Evolutionary conservation across 2,329 filamentous ascomycete species (phyloP), one percentile per base, ranked within the genome.

Genomic region (Dryadomyces quercivorus): DNA sequence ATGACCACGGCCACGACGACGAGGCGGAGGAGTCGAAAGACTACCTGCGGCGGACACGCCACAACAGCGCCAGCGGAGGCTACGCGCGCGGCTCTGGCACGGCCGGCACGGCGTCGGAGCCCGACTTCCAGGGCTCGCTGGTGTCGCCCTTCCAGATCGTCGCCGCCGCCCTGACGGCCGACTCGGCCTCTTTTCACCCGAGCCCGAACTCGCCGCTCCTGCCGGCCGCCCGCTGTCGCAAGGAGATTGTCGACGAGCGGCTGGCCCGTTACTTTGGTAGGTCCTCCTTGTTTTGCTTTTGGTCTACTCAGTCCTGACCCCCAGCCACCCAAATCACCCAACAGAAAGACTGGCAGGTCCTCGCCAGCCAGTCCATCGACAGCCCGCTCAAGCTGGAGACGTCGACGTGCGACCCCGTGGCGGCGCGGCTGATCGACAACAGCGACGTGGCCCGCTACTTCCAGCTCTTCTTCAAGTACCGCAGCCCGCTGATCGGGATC

Each of bases 81-180:
- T 45, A 26, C 21, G 10, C 34, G 1, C 22, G 18, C 8, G n/a
- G n/a, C 2, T 16, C 51, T 1, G 20, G 18, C 13, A 15, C 51
- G 12, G 47, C 47, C 5, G 47, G 38, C 50, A 56, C 49, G n/a
- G 44, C 50, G 10, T 53, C 55, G 16, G 56, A 57, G 52, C 54
- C 53, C 31, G 58, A 60, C 48, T 55, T 59, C 13, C 49, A 56
- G 16, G 57, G 55, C 6, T 55, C 54, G 2, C 55, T 60, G 15
- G 58, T 59, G 13, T 63, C 60, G 18, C 59, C 60, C 16, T 55
- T 63, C 10, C 54, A 62, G 36, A 62, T 63, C 42, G 56, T 62
- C 55, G 56, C 61, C 3, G 59, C 60, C 2, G 61, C 61, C 47
- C 50, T 61, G 34, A 55, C 57, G 1, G 56, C 57, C 22, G 58